Evolutionary conservation across 305 asterid species (phyloP).

Genomic region (Fraxinus nigra): DNA sequence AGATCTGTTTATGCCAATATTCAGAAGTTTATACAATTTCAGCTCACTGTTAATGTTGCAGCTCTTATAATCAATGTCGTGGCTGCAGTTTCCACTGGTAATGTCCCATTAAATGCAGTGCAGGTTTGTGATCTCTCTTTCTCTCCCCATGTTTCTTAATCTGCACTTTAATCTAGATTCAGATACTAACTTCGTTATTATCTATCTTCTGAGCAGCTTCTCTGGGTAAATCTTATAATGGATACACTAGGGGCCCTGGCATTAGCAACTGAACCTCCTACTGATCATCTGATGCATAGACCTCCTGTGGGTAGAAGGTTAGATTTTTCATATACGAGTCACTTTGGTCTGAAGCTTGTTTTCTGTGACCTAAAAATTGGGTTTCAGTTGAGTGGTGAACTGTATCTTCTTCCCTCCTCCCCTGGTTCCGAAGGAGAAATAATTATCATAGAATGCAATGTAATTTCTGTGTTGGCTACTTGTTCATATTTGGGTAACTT

Average conservation of each 20-base stretch:
- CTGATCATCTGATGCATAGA: constrained; percentile 50
- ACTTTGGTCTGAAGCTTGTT: background rate
- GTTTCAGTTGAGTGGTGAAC: background rate
- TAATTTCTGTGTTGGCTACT: background rate
- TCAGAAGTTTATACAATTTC: constrained; percentile 18
- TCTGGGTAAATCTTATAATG: constrained; percentile 62
- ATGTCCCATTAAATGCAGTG: constrained; percentile 5
- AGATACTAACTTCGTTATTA: background rate
- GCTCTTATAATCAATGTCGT: constrained; percentile 13
- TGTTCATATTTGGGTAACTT: background rate
- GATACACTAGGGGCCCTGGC: constrained; percentile 62
- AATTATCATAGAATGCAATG: background rate
- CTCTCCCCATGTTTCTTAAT: background rate
- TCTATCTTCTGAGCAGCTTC: constrained; percentile 35
- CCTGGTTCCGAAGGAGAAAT: background rate
- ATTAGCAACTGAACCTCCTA: constrained; percentile 59
- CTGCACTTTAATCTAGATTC: background rate
- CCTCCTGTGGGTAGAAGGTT: constrained; percentile 60
- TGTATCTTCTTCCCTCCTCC: background rate
- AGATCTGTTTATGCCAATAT: constrained; percentile 17
- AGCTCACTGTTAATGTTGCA: constrained; percentile 18
- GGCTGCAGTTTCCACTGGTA: constrained; percentile 6
- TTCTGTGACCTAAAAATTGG: background rate
- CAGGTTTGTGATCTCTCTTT: constrained; percentile 1
- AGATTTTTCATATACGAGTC: constrained; percentile 11